Evolutionary conservation across 441 rosid species (phyloP), one percentile per base, ranked within the genome.

Genomic region (Metrosideros polymorpha): DNA sequence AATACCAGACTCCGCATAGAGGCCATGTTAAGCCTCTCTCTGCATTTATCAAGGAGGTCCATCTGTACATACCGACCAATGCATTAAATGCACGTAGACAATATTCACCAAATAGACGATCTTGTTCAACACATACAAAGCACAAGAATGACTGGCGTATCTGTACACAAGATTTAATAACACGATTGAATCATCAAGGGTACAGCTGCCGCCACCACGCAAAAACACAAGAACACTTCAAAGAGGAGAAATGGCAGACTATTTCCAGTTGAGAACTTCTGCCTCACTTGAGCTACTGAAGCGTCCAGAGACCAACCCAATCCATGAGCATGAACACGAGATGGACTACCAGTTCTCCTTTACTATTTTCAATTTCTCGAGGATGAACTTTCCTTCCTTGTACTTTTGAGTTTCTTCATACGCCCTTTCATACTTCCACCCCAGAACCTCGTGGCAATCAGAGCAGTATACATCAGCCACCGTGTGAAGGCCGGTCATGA

Each of bases 381-480:
- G 93, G 27, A 93, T 92, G 93, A 93, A 91, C 83, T 93, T 94
- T 83, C 97, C 95, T 91, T 94, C 95, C 89, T 94, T 94, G 88
- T 94, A 94, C 90, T 90, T 93, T 82, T 93, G 94, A 5, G 93
- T 85, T 89, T 92, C 95, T 88, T 93, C 95, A 82, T 92, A 94
- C 19, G 94, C 95, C 85, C 95, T 91, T 85, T 92, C 97, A 32
- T 94, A 94, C 86, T 94, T 94, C 97, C 97, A 94, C 52, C 97
- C 97, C 86, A 94, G 86, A 50, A 92, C 95, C 89, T 89, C 91
- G 3, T 59, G 90, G 89, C 95, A 94, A 61, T 94, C 94, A 27
- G 86, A 83, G 91, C 97, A 94, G 87, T 85, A 87, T 52, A 93
- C 92, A 85, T 93, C 95, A 47, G 94, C 95, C 79, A 94, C 95